These are phyloP conservation scores for Ogataea trehaloabstinens DNA, from an alignment of 805 yeast genomes.

Conservation along the genomic window DNA sequence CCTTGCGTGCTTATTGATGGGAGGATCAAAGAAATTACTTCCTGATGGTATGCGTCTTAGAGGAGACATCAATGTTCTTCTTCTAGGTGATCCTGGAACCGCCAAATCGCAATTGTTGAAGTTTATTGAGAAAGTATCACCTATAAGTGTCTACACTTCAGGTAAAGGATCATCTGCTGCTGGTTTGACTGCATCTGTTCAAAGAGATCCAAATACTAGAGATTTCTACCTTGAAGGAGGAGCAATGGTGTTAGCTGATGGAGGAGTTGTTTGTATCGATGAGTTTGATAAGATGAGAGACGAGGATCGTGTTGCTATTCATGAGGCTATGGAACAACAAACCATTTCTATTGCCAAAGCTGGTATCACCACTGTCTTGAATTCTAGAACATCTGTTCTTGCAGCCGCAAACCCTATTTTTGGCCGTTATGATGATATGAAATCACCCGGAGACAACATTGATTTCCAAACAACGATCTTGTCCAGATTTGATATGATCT, in stretches of 20 bases:
- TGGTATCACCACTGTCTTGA: conserved; percentile 94
- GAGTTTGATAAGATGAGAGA: conserved; percentile 99
- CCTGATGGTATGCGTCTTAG: conserved; percentile 97
- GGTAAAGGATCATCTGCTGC: conserved; percentile 99
- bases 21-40: conserved; percentile 87
- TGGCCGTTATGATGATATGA: conserved; percentile 94
- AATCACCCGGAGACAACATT: conserved; percentile 95
- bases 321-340: conserved; percentile 99
- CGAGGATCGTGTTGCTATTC: conserved; percentile 97
- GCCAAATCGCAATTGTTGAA: conserved; percentile 95
- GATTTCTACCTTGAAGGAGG: conserved; percentile 98
- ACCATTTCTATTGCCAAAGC: conserved; percentile 98
- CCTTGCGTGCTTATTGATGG: conserved; percentile 85
- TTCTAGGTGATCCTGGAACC: conserved; percentile 98
- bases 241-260: conserved; percentile 99
- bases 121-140: conserved; percentile 92
- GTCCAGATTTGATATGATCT: conserved; percentile 98
- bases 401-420: conserved; percentile 98
- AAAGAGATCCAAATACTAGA: conserved; percentile 81
- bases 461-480: conserved; percentile 96
- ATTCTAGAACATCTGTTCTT: conserved; percentile 92
- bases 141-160: conserved; percentile 92
- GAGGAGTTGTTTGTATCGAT: conserved; percentile 98
- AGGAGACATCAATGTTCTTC: conserved; percentile 92
- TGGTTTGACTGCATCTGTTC: conserved; percentile 97